A percentile compares a stretch with the other conserved stretches of the same genome.
Conservation (phyloP, 2,329 filamentous ascomycete genomes). For the Xylaria sp. region DNA sequence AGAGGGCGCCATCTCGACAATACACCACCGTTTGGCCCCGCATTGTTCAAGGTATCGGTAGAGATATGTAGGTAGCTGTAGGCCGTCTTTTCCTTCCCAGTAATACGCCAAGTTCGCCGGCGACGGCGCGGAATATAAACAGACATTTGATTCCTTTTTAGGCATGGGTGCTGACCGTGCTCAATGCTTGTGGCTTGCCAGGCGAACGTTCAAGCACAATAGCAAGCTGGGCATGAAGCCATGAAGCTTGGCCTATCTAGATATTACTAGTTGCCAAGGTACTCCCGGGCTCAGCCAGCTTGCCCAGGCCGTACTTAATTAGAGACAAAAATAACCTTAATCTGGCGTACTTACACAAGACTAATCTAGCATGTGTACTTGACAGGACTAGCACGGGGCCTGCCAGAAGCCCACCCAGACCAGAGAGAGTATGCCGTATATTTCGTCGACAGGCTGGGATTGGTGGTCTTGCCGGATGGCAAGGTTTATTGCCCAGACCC, state of each 20-base stretch:
- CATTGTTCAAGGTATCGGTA: not conserved
- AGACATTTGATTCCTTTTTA: constrained; percentile 13
- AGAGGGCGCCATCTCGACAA: not conserved
- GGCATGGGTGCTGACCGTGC: constrained; percentile 17
- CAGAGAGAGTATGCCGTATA: constrained; percentile 7
- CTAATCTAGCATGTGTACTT: not conserved
- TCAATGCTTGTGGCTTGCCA: constrained; percentile 10
- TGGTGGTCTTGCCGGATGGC: constrained; percentile 25
- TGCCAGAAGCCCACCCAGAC: not conserved
- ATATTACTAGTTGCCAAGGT: constrained; percentile 31
- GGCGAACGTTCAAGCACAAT: constrained; percentile 13
- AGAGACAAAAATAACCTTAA: constrained; percentile 26
- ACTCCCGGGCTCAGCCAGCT: constrained; percentile 1
- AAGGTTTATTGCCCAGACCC: constrained; percentile 23
- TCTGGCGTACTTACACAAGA: not conserved
- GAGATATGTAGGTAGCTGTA: not conserved
- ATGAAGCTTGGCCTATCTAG: constrained; percentile 25
- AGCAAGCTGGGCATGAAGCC: constrained; percentile 23
- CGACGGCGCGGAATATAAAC: constrained; percentile 9
- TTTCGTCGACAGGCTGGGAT: constrained; percentile 5
- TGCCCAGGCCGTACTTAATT: not conserved
- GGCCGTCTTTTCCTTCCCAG: constrained; percentile 6
- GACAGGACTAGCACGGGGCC: not conserved
- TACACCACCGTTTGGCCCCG: not conserved
- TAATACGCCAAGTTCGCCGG: constrained; percentile 21